These are phyloP conservation scores for Barbarea vulgaris DNA, from an alignment of 345 rosid species.

Conservation along the genomic window DNA sequence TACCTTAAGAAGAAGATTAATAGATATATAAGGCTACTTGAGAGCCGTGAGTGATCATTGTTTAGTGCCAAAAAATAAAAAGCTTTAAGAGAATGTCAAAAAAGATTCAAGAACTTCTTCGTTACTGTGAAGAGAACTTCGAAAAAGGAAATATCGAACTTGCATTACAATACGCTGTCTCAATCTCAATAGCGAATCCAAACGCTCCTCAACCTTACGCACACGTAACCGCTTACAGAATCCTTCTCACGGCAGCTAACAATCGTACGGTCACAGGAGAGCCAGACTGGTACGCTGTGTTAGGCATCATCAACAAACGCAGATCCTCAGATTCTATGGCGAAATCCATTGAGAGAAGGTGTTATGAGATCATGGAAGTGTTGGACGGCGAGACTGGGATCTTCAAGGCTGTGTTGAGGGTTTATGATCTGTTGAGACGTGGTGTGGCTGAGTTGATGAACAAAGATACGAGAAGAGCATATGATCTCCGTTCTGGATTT, in stretches of 20 bases:
- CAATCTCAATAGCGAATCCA: conserved; percentile 7
- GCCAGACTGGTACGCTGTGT: conserved; percentile 30
- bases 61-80: not conserved
- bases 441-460: not conserved
- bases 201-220: conserved; percentile 23
- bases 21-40: not conserved
- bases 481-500: conserved; percentile 27
- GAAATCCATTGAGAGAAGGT: not conserved
- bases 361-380: not conserved
- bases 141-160: conserved; percentile 14
- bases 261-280: conserved; percentile 22
- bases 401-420: not conserved
- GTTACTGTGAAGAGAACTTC: conserved; percentile 34
- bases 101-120: not conserved
- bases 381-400: not conserved
- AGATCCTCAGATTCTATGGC: not conserved
- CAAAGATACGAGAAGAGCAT: conserved; percentile 10
- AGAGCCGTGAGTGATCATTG: not conserved
- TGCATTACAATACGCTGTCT: conserved; percentile 23
- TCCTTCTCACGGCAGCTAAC: conserved; percentile 18
- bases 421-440: not conserved
- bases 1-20: not conserved
- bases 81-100: conserved; percentile 2
- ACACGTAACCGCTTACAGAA: conserved; percentile 30
- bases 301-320: not conserved